Conservation (phyloP, 805 yeast genomes). For the Starmerella asiatica region DNA sequence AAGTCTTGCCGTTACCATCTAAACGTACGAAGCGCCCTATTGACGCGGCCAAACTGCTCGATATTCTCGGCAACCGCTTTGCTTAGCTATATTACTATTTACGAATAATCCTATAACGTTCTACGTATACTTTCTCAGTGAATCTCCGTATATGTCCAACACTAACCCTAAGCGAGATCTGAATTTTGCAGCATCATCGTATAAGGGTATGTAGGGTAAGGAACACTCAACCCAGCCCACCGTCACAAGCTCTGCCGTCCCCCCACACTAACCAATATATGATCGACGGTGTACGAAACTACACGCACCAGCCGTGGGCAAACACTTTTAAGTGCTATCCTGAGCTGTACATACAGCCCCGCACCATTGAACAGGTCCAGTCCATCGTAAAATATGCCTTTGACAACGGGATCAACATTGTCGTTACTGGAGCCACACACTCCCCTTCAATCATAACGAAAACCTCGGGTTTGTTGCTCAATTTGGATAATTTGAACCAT, state of each 20-base stretch:
- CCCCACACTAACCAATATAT: no score
- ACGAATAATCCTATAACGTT: no score
- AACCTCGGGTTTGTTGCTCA: constrained; percentile 78
- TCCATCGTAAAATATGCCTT: constrained; percentile 56
- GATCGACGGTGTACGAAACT: constrained; percentile 9
- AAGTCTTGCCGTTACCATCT: no score
- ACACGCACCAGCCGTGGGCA: constrained; percentile 69
- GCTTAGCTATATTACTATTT: neutral
- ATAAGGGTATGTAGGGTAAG: no score
- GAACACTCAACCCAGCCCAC: no score
- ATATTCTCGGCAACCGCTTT: neutral
- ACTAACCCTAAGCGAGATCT: no score
- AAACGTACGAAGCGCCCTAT: no score
- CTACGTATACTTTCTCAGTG: neutral
- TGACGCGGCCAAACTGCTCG: no score
- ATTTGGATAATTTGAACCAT: constrained; percentile 59
- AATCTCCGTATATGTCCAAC: no score
- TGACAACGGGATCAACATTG: constrained; percentile 45
- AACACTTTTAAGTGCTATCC: constrained; percentile 72
- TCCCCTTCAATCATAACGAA: constrained; percentile 86
- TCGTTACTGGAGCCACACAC: constrained; percentile 87
- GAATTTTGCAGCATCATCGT: no score
- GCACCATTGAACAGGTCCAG: constrained; percentile 50
- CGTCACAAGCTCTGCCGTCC: no score
- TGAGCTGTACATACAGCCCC: constrained; percentile 66